phyloP scores from a whole-genome alignment of 768 basidiomycete genomes.

The Tubosaeta sp. region DNA sequence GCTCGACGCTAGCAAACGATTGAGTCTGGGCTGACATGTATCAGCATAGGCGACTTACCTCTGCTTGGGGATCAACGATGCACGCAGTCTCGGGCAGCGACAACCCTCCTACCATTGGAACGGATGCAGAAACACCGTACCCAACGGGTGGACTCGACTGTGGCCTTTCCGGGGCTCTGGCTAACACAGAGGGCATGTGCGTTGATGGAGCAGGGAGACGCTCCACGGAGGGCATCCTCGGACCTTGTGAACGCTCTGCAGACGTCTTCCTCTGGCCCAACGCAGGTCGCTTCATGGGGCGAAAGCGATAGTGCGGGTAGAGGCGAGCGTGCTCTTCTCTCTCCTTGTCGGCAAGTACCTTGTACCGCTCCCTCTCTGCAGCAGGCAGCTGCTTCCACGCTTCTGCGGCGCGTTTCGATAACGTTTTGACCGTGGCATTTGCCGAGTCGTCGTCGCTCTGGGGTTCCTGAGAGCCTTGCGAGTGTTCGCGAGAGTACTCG shows the following conservation, averaged over 20 bases:
- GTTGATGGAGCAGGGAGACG: background rate
- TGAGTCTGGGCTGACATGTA: background rate
- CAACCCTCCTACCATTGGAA: background rate
- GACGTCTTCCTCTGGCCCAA: constrained; percentile 17
- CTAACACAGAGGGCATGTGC: constrained; percentile 16
- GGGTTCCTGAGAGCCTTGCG: constrained; percentile 33
- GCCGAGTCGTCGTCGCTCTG: constrained; percentile 24
- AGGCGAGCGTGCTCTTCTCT: constrained; percentile 50
- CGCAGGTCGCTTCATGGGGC: constrained; percentile 43
- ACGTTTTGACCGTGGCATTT: constrained; percentile 41
- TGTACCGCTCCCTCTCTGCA: constrained; percentile 47
- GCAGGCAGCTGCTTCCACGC: constrained; percentile 62
- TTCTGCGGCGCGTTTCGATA: constrained; percentile 75
- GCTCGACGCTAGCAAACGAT: background rate
- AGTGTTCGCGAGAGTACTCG: constrained; percentile 50
- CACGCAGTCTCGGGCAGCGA: background rate
- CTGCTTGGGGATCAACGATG: background rate
- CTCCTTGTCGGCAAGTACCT: constrained; percentile 51
- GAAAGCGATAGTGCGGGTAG: constrained; percentile 63
- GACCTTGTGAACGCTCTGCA: constrained; percentile 10
- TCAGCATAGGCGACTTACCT: constrained; percentile 7
- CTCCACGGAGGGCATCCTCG: constrained; percentile 2
- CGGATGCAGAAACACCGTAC: background rate
- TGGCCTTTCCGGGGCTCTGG: constrained; percentile 1
- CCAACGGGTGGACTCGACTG: constrained; percentile 5